Percentiles rank a stretch among this genome's conserved stretches.
Conservation (phyloP, 208 protist species). For the Dictyostelium gargantuum region DNA sequence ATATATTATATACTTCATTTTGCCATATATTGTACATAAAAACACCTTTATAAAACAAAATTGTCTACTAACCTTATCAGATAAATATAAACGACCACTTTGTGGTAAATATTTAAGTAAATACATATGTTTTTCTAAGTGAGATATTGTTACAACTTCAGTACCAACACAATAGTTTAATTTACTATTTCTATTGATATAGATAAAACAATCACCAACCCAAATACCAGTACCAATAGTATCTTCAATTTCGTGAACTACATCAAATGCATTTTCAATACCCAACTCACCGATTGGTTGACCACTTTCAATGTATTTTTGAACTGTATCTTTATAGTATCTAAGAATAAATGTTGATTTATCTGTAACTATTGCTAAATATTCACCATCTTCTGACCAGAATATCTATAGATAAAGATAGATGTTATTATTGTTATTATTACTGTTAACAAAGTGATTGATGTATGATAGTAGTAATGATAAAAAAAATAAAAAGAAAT, state of each 20-base stretch:
- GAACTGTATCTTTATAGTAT: slow-evolving; percentile 92
- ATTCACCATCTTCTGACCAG: slow-evolving; percentile 93
- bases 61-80: slow-evolving; percentile 91
- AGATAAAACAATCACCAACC: slow-evolving; percentile 98
- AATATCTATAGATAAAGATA: slow-evolving; percentile 65
- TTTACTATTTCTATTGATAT: slow-evolving; percentile 92
- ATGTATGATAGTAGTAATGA: background rate
- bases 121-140: slow-evolving; percentile 88
- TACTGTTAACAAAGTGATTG: no score
- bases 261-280: slow-evolving; percentile 95
- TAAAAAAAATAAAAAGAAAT: background rate
- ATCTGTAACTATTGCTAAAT: slow-evolving; percentile 91
- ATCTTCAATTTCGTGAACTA: slow-evolving; percentile 93
- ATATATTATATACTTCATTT: no score
- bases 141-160: slow-evolving; percentile 92
- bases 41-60: no score
- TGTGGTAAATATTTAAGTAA: slow-evolving; percentile 95
- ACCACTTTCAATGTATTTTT: slow-evolving; percentile 85
- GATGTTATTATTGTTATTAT: background rate
- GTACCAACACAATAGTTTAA: slow-evolving; percentile 98
- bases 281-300: slow-evolving; percentile 89
- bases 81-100: slow-evolving; percentile 95
- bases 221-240: slow-evolving; percentile 91
- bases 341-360: slow-evolving; percentile 94
- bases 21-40: no score